These are phyloP conservation scores for Colletotrichum liriopes DNA, from an alignment of 2,329 filamentous ascomycete species.

Conservation along the genomic window DNA sequence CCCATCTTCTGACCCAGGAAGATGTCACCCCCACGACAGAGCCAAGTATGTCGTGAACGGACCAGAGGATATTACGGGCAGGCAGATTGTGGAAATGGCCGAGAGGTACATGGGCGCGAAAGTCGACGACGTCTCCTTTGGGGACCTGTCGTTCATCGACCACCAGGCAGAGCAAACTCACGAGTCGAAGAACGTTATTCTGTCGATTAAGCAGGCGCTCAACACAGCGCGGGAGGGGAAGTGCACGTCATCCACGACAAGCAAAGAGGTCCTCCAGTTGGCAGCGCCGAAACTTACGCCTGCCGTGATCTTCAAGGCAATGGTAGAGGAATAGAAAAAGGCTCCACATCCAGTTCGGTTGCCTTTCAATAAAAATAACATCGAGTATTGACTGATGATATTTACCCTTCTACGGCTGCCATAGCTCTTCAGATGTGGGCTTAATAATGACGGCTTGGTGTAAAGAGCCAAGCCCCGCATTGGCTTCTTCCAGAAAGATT, in stretches of 20 bases:
- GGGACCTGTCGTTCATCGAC: constrained; percentile 52
- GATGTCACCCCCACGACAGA: constrained; percentile 50
- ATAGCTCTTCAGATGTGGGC: too few species aligned
- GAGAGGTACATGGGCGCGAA: constrained; percentile 51
- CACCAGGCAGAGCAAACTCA: constrained; percentile 36
- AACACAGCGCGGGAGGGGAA: constrained; percentile 52
- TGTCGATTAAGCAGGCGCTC: constrained; percentile 47
- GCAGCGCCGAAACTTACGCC: constrained; percentile 50
- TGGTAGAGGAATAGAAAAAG: neutral
- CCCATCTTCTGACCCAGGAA: constrained; percentile 52
- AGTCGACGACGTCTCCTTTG: constrained; percentile 49
- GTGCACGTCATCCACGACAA: constrained; percentile 47
- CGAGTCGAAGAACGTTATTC: constrained; percentile 49
- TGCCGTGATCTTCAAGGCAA: constrained; percentile 22
- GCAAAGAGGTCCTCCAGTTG: constrained; percentile 50
- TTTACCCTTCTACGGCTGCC: too few species aligned
- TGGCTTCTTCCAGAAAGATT: too few species aligned
- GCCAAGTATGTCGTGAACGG: constrained; percentile 58
- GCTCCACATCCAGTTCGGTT: too few species aligned
- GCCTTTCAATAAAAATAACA: too few species aligned
- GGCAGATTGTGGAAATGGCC: constrained; percentile 52
- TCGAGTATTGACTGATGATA: too few species aligned
- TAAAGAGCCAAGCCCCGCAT: too few species aligned
- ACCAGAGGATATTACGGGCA: constrained; percentile 56
- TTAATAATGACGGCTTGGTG: too few species aligned